Evolutionary conservation across 2,329 filamentous ascomycete genomes (phyloP), one percentile per base, ranked within the genome.

Genomic region (Fonsecaea multimorphosa): DNA sequence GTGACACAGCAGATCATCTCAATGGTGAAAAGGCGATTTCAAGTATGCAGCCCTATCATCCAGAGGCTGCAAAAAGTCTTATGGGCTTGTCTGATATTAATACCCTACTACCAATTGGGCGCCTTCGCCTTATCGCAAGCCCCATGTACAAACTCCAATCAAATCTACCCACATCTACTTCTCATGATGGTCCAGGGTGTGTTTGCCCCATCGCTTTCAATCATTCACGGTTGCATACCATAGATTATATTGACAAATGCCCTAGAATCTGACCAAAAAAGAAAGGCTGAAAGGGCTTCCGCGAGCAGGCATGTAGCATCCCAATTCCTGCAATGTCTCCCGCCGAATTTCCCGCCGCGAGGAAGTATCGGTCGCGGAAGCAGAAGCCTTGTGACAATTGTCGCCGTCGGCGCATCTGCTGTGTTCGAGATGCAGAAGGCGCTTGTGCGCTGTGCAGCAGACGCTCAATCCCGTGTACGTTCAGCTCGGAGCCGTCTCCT

Each of bases 361-460:
- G 64, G 36, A 66, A 66, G 58, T 66, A 66, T 49, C 64, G 64
- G 24, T 66, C 64, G 9, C 53, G 64, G 32, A 66, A 66, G 53
- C 64, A 66, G 38, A 66, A 66, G 27, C 64, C 64, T 7, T 66
- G 64, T 34, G 64, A 66, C 59, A 62, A 66, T 32, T 63, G 64
- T 29, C 64, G 64, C 7, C 64, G 59, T 19, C 64, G 64, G 16
- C 64, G 64, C 29, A 54, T 66, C 40, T 66, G 64, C 44, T 66
- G 64, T 52, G 64, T 66, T 19, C 58, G 64, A 34, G 64, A 66
- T 46, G 64, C 64, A 22, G 64, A 66, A 32, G 64, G 64, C 27
- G 59, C 55, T 29, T 66, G 64, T 58, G 64, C 64, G n/a, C 53
- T 66, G 27, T 66, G 64, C 27, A 66, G 64, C 58, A 52, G 64